A percentile compares a stretch with the other conserved stretches of the same genome.
Evolutionary conservation across 345 rosid genomes (phyloP).

Genomic region (Camelina laxa): DNA sequence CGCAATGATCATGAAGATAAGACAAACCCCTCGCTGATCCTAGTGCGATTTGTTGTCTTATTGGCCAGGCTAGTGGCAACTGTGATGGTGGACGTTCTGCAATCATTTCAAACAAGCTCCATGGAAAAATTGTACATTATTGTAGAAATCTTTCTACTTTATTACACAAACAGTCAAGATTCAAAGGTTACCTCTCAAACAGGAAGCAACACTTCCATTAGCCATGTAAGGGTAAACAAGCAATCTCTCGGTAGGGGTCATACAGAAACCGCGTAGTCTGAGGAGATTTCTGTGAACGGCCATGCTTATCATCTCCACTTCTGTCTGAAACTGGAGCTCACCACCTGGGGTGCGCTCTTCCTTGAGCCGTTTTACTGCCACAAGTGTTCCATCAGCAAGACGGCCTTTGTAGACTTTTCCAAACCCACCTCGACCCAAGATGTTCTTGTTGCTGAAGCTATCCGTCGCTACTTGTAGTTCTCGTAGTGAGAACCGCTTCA

Average conservation of each 20-base stretch:
- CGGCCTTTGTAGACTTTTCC: conserved; percentile 96
- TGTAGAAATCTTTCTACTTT: not conserved
- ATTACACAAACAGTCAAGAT: not conserved
- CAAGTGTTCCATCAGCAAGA: conserved; percentile 88
- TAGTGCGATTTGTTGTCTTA: conserved; percentile 76
- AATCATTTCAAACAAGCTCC: conserved; percentile 9
- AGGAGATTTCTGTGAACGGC: conserved; percentile 95
- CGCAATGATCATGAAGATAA: conserved; percentile 96
- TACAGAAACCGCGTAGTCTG: conserved; percentile 85
- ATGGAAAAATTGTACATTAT: not conserved
- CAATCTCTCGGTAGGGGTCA: conserved; percentile 93
- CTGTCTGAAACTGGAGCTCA: conserved; percentile 95
- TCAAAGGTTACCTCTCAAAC: conserved; percentile 69
- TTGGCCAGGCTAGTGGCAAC: conserved; percentile 87
- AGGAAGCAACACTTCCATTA: conserved; percentile 95
- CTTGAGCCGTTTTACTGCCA: conserved; percentile 89
- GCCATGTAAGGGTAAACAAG: conserved; percentile 99
- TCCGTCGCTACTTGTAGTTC: conserved; percentile 94
- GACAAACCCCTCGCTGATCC: conserved; percentile 96
- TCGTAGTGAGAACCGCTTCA: conserved; percentile 85
- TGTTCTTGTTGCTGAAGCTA: conserved; percentile 87
- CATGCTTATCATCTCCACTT: conserved; percentile 98
- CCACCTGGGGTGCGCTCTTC: conserved; percentile 99
- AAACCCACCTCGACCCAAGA: conserved; percentile 95
- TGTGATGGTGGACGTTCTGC: conserved; percentile 82